Evolutionary conservation across 495 filamentous ascomycete species (phyloP).

Genomic region (Cercophora samala): DNA sequence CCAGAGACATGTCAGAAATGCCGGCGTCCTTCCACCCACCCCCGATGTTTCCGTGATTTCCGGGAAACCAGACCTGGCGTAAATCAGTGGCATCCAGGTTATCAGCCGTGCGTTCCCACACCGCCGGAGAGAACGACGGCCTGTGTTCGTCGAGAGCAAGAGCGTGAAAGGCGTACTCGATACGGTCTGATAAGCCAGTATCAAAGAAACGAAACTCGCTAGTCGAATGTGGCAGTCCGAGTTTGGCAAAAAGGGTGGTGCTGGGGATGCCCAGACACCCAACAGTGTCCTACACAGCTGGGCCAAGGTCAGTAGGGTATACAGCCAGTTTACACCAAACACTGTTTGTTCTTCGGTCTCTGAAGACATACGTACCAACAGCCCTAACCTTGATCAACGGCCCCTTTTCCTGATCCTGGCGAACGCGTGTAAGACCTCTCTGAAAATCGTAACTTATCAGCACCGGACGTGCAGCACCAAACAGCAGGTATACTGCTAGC

Average conservation of each 20-base stretch:
- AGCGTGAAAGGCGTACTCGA: constrained; percentile 70
- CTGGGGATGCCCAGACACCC: constrained; percentile 54
- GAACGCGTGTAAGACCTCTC: constrained; percentile 39
- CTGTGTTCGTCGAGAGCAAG: constrained; percentile 70
- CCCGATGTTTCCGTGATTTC: constrained; percentile 64
- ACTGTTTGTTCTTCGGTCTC: too few relatives aligned
- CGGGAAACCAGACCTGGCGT: constrained; percentile 73
- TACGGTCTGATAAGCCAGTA: constrained; percentile 52
- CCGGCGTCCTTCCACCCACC: constrained; percentile 47
- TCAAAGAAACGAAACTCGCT: constrained; percentile 60
- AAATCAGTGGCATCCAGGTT: constrained; percentile 48
- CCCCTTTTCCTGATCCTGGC: constrained; percentile 33
- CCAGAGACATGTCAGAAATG: constrained; percentile 62
- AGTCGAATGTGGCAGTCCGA: constrained; percentile 46
- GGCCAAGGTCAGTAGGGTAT: too few relatives aligned
- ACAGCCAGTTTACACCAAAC: too few relatives aligned
- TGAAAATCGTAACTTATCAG: constrained; percentile 26
- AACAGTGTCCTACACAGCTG: constrained; percentile 58
- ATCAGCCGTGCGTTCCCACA: constrained; percentile 52
- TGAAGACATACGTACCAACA: constrained; percentile 37
- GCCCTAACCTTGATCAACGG: constrained; percentile 47
- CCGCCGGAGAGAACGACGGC: constrained; percentile 58
- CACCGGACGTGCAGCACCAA: too few relatives aligned
- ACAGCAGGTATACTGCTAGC: too few relatives aligned
- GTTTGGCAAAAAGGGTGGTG: constrained; percentile 32